Percentiles rank a stretch among this genome's conserved stretches.
Conservation (phyloP, 1,284 basidiomycete species). For the Austroboletus rostrupii region DNA sequence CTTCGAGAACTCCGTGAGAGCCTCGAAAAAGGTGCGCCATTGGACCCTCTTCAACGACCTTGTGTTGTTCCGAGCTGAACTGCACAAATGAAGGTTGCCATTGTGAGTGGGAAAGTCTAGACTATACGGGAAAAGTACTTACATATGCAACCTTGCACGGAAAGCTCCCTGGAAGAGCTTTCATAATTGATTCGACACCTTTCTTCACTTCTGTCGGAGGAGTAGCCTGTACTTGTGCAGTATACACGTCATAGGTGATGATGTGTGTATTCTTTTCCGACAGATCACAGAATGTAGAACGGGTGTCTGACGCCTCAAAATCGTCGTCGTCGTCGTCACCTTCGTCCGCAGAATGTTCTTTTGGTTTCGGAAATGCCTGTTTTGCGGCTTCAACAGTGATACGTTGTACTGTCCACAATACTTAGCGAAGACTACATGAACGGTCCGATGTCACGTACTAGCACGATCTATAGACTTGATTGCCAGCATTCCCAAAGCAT, state of each 20-base stretch:
- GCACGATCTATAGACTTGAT: not conserved
- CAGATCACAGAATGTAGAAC: not conserved
- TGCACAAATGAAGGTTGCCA: not conserved
- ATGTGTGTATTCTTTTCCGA: not conserved
- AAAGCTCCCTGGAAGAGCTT: slow-evolving; percentile 12
- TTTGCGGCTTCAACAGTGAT: not conserved
- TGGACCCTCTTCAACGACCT: not conserved
- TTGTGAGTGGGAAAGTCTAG: not conserved
- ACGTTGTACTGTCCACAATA: not conserved
- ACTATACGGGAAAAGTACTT: not conserved
- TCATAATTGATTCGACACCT: slow-evolving; percentile 13
- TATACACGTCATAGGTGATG: slow-evolving; percentile 17
- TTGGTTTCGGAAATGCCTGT: not conserved
- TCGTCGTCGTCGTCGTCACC: not conserved
- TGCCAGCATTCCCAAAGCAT: not conserved
- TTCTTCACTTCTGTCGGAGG: slow-evolving; percentile 4
- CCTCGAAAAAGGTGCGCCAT: slow-evolving; percentile 4
- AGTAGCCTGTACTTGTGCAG: slow-evolving; percentile 7
- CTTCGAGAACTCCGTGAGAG: slow-evolving; percentile 8
- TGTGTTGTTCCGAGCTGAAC: slow-evolving; percentile 14
- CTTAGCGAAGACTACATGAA: not conserved
- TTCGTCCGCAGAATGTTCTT: not conserved
- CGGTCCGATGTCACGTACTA: not conserved
- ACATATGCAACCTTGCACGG: slow-evolving; percentile 18
- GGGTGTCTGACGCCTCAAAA: not conserved